Conservation (phyloP, 306 rosid genomes). For the Malus asiatica region DNA sequence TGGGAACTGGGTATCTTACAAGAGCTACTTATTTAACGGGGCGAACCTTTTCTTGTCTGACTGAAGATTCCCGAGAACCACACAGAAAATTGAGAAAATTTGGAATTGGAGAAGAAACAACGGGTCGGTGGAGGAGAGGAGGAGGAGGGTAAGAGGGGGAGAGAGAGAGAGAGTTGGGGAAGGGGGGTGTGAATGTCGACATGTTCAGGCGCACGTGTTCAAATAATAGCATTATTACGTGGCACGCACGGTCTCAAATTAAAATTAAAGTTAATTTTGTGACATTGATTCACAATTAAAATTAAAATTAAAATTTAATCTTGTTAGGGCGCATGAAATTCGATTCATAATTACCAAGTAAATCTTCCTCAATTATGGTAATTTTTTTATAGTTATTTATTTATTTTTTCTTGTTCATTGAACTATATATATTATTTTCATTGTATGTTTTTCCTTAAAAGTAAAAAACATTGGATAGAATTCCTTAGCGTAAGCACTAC, state of each 20-base stretch:
- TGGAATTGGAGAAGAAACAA: neutral
- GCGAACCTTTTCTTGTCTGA: conserved; percentile 1
- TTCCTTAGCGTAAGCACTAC: too few relatives aligned
- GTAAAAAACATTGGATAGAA: too few relatives aligned
- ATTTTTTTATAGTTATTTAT: too few relatives aligned
- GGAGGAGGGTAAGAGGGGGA: neutral
- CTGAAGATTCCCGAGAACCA: conserved; percentile 14
- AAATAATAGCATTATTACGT: neutral
- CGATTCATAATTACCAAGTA: neutral
- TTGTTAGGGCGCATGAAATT: neutral
- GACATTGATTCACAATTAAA: neutral
- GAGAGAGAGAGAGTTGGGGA: neutral
- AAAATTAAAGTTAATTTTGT: neutral
- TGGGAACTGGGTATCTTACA: conserved; percentile 9
- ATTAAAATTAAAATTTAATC: neutral
- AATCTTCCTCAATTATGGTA: neutral
- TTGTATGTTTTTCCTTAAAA: neutral
- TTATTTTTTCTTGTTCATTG: too few relatives aligned
- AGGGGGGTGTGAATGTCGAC: conserved; percentile 12
- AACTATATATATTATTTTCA: too few relatives aligned
- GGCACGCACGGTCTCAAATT: conserved; percentile 4
- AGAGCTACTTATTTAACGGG: neutral
- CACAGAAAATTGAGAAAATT: conserved; percentile 1
- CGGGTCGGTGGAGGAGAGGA: neutral
- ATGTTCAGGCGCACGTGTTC: conserved; percentile 22